Conservation (phyloP, 1,284 basidiomycete genomes). For the Cryptococcus sp. region DNA sequence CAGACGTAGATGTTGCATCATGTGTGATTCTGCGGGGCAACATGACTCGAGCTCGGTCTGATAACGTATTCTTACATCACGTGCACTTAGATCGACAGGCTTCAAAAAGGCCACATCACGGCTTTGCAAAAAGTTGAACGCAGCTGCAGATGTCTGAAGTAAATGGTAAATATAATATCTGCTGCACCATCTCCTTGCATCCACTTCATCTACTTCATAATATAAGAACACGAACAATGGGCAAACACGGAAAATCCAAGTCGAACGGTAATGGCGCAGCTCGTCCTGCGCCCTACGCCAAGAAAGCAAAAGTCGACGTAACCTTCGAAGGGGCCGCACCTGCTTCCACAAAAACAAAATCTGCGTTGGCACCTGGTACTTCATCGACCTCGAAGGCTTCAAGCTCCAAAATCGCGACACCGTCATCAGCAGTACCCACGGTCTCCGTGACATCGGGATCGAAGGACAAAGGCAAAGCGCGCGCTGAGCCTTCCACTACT, state of each 20-base stretch:
- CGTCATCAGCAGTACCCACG: not conserved
- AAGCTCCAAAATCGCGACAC: conserved; percentile 3
- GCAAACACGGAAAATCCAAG: conserved; percentile 35
- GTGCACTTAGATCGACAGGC: not conserved
- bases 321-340: conserved; percentile 32
- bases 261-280: conserved; percentile 12
- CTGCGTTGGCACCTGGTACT: conserved; percentile 6
- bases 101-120: conserved; percentile 1
- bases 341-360: not conserved
- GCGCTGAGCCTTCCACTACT: conserved; percentile 11
- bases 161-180: not conserved
- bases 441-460: conserved; percentile 3
- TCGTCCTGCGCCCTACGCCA: conserved; percentile 30
- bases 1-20: too few species aligned
- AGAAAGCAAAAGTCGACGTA: conserved; percentile 46
- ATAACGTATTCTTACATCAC: not conserved
- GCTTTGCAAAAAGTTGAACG: not conserved
- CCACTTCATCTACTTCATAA: too few species aligned
- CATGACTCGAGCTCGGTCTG: not conserved
- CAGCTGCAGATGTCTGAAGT: not conserved
- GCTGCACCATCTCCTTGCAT: too few species aligned
- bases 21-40: too few species aligned
- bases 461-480: conserved; percentile 35
- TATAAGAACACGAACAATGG: conserved; percentile 23
- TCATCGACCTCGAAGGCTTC: conserved; percentile 1